Base-by-base conservation (phyloP, 192 early-diverging fungal genomes). In the Entomortierella chlamydospora region DNA sequence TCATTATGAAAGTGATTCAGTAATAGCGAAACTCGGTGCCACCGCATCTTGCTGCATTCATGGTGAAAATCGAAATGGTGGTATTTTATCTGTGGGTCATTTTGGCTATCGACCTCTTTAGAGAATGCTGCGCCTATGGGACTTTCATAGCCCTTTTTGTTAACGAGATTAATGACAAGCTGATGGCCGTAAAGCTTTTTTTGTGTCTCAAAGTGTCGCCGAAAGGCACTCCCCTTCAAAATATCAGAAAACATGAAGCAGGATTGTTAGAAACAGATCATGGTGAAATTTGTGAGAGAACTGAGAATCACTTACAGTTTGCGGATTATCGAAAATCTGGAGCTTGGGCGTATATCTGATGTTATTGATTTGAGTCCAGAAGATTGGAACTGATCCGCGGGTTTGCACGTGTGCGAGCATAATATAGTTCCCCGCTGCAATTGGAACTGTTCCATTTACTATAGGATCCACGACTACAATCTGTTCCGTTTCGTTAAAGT, bases 401-500 rank as follows among this genome's bases (percentile, higher is more conserved):
- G 93, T 94, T 73, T 99, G 97, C 31, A 98, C 92, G 82, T 96
- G 95, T 0, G 96, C 88, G 61, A 92, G 64, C 33, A 89, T 77
- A 12, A 70, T 78, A 23, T 73, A 66, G 6, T 71, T 83, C 34
- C 81, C 72, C 45, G 61, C 34, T 7, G 74, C 41, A 20, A 53
- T 30, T 20, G 42, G 50, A 6, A 30, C n/a, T 61, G 49, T 25
- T 31, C 53, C 61, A 4, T 71, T 22, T 1, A 76, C 61, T 57
- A 72, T 47, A 0, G 77, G 71, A 23, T 88, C 89, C 70, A 87
- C 82, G 53, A 91, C 78, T 7, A 95, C 87, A 57, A 99, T 82
- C 81, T 98, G 97, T 71, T 99, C 97, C 4, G 96, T 97, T 83
- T 99, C 98, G 2, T 96, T 95, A 81, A 90, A 98, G 76, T 99